Base-by-base conservation (phyloP, 345 rosid genomes). In the Camelina neglecta region DNA sequence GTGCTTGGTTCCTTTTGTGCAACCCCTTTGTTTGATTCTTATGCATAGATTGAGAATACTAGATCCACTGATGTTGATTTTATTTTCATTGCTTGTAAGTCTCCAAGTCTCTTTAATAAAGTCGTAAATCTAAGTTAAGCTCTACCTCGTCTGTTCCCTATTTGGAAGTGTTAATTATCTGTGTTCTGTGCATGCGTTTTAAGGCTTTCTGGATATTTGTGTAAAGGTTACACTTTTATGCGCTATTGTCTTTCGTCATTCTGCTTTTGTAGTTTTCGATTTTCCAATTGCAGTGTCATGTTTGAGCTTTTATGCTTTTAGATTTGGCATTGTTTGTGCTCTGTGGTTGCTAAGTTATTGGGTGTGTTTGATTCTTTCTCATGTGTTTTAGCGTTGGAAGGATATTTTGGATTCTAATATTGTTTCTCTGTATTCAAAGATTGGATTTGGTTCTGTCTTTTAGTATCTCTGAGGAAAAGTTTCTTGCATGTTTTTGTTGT, bases 351-450 rank as follows among this genome's bases (percentile, higher is more conserved):
- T 44, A 26, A 6, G 11, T n/a, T 0, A 16, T 26, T 56, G 9
- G 62, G 42, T n/a, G 53, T 56, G 42, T 57, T 55, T 68, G 36
- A 24, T 51, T 54, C 20, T 69, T 1, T 67, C n/a, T 10, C 9
- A 58, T 44, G 6, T 45, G 74, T 44, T 42, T 42, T 41, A 11
- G 41, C 11, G 11, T 53, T 44, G 1, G 1, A 29, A 57, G 3
- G 10, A 42, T 57, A 21, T 29, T 70, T 31, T 42, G 45, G 9
- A 1, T 69, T 57, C 7, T 21, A 23, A 24, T 29, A 7, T 13
- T 18, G 31, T 20, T 2, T 4, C 13, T 31, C 13, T 69, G 4
- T 41, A 26, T 18, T 16, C 24, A 54, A 23, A 38, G 23, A 38
- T 58, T 31, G 57, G 45, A 33, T 58, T 45, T 57, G 56, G 29